These are phyloP conservation scores for Magnusiomyces tetraspermus DNA, from an alignment of 1,139 yeast species.

Conservation along the genomic window DNA sequence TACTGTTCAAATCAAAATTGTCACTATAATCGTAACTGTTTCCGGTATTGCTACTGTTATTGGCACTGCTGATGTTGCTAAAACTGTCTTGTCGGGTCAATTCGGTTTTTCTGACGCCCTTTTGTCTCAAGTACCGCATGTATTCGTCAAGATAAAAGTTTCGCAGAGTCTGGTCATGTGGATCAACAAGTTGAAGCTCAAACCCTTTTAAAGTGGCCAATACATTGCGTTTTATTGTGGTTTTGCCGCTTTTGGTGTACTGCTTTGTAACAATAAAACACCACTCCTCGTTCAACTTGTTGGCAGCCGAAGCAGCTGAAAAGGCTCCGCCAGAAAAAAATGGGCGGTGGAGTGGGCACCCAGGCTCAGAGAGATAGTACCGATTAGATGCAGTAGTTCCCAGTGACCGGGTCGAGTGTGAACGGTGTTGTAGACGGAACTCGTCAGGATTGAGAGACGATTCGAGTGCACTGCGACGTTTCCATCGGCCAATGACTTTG, in stretches of 20 bases:
- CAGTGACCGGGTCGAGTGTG: background rate
- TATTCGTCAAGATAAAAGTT: slow-evolving; percentile 3
- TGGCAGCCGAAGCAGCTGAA: background rate
- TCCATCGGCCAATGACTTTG: slow-evolving; percentile 1
- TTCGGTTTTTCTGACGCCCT: too few relatives aligned
- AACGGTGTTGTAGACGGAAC: too few relatives aligned
- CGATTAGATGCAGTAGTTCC: slow-evolving; percentile 1
- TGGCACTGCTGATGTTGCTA: too few relatives aligned
- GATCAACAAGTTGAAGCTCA: background rate
- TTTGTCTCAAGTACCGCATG: background rate
- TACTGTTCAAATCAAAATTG: too few relatives aligned
- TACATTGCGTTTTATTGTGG: background rate
- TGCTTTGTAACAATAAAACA: background rate
- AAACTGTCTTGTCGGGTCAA: too few relatives aligned
- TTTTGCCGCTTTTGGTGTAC: background rate
- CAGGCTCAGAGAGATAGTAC: background rate
- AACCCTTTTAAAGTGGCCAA: slow-evolving; percentile 2
- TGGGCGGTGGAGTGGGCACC: background rate
- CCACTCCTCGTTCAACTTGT: background rate
- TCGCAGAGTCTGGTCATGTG: background rate
- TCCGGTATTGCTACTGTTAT: too few relatives aligned
- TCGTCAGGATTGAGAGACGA: background rate
- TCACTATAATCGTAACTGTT: too few relatives aligned
- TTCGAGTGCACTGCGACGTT: slow-evolving; percentile 1
- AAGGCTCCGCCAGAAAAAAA: slow-evolving; percentile 2